These are phyloP conservation scores for Panaeolus papilionaceus DNA, from an alignment of 768 basidiomycete species.

Conservation along the genomic window DNA sequence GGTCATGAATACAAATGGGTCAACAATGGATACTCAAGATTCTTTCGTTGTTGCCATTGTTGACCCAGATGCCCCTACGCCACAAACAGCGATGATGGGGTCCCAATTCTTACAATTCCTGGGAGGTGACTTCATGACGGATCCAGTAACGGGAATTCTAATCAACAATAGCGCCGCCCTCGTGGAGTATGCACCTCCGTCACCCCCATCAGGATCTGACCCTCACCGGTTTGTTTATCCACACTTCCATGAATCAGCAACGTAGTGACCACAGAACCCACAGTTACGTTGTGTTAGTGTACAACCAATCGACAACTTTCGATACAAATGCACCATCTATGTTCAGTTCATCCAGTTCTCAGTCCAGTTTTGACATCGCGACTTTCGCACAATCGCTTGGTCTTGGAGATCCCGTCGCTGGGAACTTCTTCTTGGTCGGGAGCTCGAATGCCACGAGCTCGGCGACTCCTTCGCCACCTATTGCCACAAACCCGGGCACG, in stretches of 20 bases:
- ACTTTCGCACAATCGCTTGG: constrained; percentile 46
- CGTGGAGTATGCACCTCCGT: constrained; percentile 45
- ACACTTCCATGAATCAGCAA: background rate
- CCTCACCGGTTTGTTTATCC: constrained; percentile 44
- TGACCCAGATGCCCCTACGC: constrained; percentile 59
- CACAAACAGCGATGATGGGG: constrained; percentile 42
- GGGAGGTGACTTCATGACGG: constrained; percentile 38
- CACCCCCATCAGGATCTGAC: constrained; percentile 47
- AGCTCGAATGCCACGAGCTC: constrained; percentile 4
- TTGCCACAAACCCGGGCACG: constrained; percentile 42
- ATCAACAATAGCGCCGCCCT: constrained; percentile 48
- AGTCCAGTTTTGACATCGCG: constrained; percentile 48
- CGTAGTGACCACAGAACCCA: background rate
- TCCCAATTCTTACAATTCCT: constrained; percentile 57
- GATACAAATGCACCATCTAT: constrained; percentile 39
- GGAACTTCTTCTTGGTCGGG: constrained; percentile 39
- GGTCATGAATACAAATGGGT: constrained; percentile 14
- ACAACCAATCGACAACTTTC: constrained; percentile 49
- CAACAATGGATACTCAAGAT: background rate
- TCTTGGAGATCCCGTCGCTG: constrained; percentile 52
- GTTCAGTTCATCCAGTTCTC: constrained; percentile 42
- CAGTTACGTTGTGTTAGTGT: constrained; percentile 57
- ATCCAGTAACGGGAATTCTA: constrained; percentile 26
- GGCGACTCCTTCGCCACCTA: constrained; percentile 42
- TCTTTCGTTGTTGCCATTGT: constrained; percentile 53